A percentile compares a stretch with the other conserved stretches of the same genome.
These are phyloP conservation scores for Phaeosphaeria sp. DNA, from an alignment of 2,329 filamentous ascomycete species.

Conservation along the genomic window DNA sequence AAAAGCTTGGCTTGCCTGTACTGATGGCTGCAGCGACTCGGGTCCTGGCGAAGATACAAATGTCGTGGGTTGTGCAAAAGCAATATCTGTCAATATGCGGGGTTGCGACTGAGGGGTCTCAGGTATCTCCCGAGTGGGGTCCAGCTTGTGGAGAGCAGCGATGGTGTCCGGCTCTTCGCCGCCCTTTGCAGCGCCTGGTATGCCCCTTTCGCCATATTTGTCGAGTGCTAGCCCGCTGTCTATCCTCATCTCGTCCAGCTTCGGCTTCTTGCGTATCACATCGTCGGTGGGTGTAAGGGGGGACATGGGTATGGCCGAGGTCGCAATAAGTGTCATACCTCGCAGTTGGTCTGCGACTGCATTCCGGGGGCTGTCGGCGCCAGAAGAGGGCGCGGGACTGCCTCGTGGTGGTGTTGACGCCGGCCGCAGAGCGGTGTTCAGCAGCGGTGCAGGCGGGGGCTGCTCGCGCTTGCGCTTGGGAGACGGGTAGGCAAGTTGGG, in stretches of 20 bases:
- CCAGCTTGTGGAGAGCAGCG: constrained; percentile 4
- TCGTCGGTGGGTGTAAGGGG: constrained; percentile 45
- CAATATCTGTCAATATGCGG: constrained; percentile 41
- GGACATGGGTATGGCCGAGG: constrained; percentile 39
- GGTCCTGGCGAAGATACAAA: constrained; percentile 27
- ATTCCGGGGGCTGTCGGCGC: constrained; percentile 43
- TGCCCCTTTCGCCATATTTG: constrained; percentile 12
- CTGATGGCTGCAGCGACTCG: constrained; percentile 9
- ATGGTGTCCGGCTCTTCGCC: constrained; percentile 10
- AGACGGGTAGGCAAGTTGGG: constrained; percentile 42
- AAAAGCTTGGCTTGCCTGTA: constrained; percentile 7
- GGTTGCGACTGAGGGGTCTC: constrained; percentile 43
- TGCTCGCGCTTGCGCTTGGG: constrained; percentile 50
- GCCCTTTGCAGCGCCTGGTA: constrained; percentile 3
- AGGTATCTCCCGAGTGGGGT: constrained; percentile 29
- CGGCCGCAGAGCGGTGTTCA: constrained; percentile 43
- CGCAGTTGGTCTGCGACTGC: constrained; percentile 45
- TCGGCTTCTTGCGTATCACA: constrained; percentile 45
- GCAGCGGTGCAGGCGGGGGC: constrained; percentile 33
- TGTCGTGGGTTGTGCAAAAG: constrained; percentile 37
- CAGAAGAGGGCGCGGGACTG: constrained; percentile 29
- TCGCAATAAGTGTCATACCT: constrained; percentile 37
- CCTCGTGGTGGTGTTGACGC: constrained; percentile 32
- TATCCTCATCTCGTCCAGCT: constrained; percentile 34
- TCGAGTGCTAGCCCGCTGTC: constrained; percentile 25